phyloP scores from a whole-genome alignment of 2,329 filamentous ascomycete genomes.

The Byssothecium circinans region DNA sequence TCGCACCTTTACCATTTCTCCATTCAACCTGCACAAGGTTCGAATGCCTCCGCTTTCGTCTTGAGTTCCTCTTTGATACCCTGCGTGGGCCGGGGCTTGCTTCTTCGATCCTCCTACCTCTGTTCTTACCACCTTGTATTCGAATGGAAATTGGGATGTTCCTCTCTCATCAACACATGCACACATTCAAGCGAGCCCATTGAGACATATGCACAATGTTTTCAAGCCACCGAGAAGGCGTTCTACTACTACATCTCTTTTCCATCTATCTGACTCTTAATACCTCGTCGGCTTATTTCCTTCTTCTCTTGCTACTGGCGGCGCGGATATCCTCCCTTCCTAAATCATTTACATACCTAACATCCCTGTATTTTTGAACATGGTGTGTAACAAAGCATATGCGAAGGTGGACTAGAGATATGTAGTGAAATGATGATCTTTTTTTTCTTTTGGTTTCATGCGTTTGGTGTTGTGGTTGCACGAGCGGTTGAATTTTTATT shows the following conservation, averaged over 20 bases:
- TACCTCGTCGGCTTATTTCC: background rate
- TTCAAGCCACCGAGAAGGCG: background rate
- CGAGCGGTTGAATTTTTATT: too few relatives aligned
- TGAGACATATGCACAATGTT: background rate
- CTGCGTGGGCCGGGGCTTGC: conserved; percentile 25
- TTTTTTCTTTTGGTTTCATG: conserved; percentile 11
- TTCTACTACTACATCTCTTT: too few relatives aligned
- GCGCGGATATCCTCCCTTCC: conserved; percentile 8
- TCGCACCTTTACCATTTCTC: conserved; percentile 19
- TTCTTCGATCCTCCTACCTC: too few relatives aligned
- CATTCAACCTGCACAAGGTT: conserved; percentile 23
- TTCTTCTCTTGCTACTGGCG: too few relatives aligned
- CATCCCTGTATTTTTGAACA: conserved; percentile 13
- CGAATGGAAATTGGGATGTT: conserved; percentile 1
- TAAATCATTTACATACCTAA: too few relatives aligned
- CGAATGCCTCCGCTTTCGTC: conserved; percentile 36
- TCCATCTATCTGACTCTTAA: conserved; percentile 1
- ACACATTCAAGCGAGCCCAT: background rate
- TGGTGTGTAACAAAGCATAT: conserved; percentile 4
- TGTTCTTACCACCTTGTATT: conserved; percentile 12
- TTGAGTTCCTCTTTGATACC: conserved; percentile 41
- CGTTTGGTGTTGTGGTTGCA: background rate
- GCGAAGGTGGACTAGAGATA: conserved; percentile 8
- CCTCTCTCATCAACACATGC: background rate
- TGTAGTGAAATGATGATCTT: conserved; percentile 23